A percentile compares a stretch with the other conserved stretches of the same genome.
These are phyloP conservation scores for Salix arbutifolia DNA, from an alignment of 345 rosid species.

Conservation along the genomic window DNA sequence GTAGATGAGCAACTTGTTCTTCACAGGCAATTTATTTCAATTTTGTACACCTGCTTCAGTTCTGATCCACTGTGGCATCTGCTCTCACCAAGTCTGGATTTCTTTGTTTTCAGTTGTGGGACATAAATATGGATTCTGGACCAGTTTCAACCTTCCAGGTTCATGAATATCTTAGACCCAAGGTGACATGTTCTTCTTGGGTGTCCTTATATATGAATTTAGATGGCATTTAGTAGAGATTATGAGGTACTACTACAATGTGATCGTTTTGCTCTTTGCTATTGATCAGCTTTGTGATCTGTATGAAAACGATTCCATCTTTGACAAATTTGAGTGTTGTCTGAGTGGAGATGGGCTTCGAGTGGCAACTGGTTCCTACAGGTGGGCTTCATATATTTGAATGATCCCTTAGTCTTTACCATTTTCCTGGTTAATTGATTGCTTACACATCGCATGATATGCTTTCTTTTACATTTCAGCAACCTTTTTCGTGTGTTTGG, in stretches of 20 bases:
- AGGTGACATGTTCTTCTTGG: constrained; percentile 34
- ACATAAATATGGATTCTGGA: constrained; percentile 76
- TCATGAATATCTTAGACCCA: constrained; percentile 85
- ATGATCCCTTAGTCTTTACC: not conserved
- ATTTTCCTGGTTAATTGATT: not conserved
- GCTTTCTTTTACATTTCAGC: constrained; percentile 34
- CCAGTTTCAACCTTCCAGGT: constrained; percentile 86
- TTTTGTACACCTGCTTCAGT: not conserved
- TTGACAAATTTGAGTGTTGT: constrained; percentile 62
- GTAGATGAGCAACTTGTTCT: not conserved
- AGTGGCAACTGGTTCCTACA: constrained; percentile 73
- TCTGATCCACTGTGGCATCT: not conserved
- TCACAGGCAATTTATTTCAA: not conserved
- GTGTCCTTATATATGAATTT: not conserved
- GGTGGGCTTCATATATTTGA: constrained; percentile 31
- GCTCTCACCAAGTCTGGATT: not conserved
- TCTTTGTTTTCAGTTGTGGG: constrained; percentile 60
- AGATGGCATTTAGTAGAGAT: constrained; percentile 4
- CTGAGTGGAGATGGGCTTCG: constrained; percentile 56
- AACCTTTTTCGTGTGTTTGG: constrained; percentile 70
- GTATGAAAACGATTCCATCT: constrained; percentile 64
- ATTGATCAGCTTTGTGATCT: constrained; percentile 58
- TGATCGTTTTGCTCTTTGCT: constrained; percentile 11
- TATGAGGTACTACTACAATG: not conserved
- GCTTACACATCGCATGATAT: not conserved